phyloP scores from a whole-genome alignment of 2,329 filamentous ascomycete genomes.

The Aschersonia sp. region DNA sequence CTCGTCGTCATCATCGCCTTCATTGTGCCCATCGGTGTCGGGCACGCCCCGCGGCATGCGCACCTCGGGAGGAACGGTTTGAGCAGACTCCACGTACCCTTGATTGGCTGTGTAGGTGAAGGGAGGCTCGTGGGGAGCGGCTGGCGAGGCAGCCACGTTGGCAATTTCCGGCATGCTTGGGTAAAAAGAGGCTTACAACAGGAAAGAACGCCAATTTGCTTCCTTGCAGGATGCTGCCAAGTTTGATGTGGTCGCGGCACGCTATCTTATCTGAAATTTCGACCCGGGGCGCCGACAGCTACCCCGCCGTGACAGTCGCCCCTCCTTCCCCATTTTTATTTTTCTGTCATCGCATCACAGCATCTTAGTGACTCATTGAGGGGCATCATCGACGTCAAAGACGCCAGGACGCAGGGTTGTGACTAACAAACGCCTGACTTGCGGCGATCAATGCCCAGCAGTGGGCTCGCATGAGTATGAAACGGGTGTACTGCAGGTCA shows the following conservation, averaged over 20 bases:
- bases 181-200: not conserved
- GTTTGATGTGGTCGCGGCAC: not conserved
- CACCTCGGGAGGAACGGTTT: constrained; percentile 17
- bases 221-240: not conserved
- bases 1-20: constrained; percentile 17
- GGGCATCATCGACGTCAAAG: not conserved
- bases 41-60: constrained; percentile 10
- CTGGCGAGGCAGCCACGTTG: constrained; percentile 15
- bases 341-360: too few relatives aligned
- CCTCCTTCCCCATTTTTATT: not conserved
- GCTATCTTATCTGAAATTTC: not conserved
- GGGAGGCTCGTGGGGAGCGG: constrained; percentile 29
- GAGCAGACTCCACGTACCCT: constrained; percentile 23
- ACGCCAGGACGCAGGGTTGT: not conserved
- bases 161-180: constrained; percentile 9
- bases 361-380: not conserved
- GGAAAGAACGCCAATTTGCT: not conserved
- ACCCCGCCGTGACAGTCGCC: not conserved
- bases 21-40: constrained; percentile 13
- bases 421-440: not conserved
- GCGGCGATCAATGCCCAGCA: not conserved
- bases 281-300: not conserved
- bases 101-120: constrained; percentile 28
- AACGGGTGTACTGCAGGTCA: not conserved
- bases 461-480: not conserved